Evolutionary conservation across 176 grass and related monocot genomes (phyloP).

Genomic region (Alloteropsis semialata): DNA sequence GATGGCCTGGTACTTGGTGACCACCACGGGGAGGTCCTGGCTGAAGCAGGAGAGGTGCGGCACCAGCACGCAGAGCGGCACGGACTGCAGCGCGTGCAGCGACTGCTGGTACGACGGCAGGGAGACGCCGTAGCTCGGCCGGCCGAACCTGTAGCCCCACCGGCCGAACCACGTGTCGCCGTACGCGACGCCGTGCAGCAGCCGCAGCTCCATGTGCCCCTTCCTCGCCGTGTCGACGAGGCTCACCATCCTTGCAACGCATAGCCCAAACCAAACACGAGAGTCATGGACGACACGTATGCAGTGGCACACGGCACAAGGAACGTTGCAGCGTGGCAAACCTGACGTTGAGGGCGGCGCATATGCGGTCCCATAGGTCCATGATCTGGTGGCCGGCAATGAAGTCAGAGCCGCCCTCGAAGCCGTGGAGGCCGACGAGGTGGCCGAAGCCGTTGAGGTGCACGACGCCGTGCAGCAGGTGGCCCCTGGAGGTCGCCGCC

Average conservation of each 20-base stretch:
- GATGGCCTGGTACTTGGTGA: constrained; percentile 80
- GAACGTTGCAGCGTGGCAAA: not conserved
- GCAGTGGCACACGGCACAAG: not conserved
- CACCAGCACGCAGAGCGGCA: constrained; percentile 59
- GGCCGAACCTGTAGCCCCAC: constrained; percentile 78
- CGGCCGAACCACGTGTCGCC: constrained; percentile 83
- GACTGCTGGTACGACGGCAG: constrained; percentile 69
- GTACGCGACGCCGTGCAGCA: constrained; percentile 72
- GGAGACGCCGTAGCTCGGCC: constrained; percentile 60
- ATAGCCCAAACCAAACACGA: not conserved
- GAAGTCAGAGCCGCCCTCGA: constrained; percentile 76
- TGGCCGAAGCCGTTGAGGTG: constrained; percentile 94
- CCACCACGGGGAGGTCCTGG: constrained; percentile 57
- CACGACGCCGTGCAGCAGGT: constrained; percentile 79
- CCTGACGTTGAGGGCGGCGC: constrained; percentile 64
- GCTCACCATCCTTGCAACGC: constrained; percentile 64
- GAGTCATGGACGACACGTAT: not conserved
- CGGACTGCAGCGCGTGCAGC: constrained; percentile 52
- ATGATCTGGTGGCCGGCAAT: constrained; percentile 83
- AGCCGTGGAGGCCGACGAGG: constrained; percentile 64
- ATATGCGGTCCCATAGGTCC: constrained; percentile 88
- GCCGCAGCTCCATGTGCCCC: constrained; percentile 68
- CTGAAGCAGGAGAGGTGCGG: constrained; percentile 49
- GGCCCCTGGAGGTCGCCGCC: constrained; percentile 14
- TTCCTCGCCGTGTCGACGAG: constrained; percentile 68